Evolutionary conservation across 768 basidiomycete genomes (phyloP), one percentile per base, ranked within the genome.

Genomic region (Phallus indusiatus): DNA sequence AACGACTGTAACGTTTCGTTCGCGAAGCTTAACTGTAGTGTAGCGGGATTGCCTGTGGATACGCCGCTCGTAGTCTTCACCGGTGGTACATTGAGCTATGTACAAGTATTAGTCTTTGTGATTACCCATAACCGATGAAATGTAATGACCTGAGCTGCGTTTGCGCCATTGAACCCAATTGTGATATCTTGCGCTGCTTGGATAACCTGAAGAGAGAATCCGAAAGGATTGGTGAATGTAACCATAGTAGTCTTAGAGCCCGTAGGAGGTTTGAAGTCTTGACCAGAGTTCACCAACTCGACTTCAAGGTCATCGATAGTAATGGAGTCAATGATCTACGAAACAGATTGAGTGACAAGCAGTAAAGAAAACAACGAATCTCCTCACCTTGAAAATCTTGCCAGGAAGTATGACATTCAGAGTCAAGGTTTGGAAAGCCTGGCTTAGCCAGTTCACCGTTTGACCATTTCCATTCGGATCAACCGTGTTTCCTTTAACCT

Each of bases 171-270:
- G 5, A 70, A 70, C 17, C 70, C 73, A 50, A 89, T 69, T 51
- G 74, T 74, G 62, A 88, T 78, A 21, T 77, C 76, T 64, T 86
- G 75, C 0, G 76, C 75, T 1, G 81, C 72, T 62, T 79, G 74
- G 11, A 82, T 68, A 21, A 86, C 83, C 64, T 87, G 84, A 55
- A 88, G 67, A 11, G 82, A 80, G 71, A 89, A 89, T 3, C 86
- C 86, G 67, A 88, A 88, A 0, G 87, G 86, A 69, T 88, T 89
- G 69, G 79, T 80, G 68, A 85, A 86, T 62, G 75, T 71, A 16
- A 81, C 83, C 2, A 82, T 56, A 0, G 82, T 82, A 54, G 73
- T 69, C 46, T 77, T 70, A 4, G 84, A 86, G 62, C 81, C 78
- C 0, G 84, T 72, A n/a, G 78, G 72, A 0, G 86, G 84, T 1